Evolutionary conservation across 306 rosid species (phyloP).

Genomic region (Argentina anserina): DNA sequence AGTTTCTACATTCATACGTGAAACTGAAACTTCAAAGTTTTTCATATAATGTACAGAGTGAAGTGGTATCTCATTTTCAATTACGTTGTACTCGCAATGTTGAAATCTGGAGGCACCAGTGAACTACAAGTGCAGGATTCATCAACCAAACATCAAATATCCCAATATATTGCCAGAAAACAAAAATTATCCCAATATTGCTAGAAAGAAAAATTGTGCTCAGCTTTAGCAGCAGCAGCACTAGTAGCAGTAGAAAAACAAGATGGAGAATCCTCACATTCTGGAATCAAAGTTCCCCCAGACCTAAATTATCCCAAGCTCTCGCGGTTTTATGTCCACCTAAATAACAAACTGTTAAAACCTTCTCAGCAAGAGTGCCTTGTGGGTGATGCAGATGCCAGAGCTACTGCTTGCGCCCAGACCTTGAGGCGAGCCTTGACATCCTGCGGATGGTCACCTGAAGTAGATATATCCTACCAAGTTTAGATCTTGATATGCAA

Average conservation of each 20-base stretch:
- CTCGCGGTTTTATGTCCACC: background rate
- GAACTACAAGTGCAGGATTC: background rate
- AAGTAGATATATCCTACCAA: background rate
- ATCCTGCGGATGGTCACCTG: slow-evolving; percentile 80
- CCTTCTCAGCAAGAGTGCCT: slow-evolving; percentile 23
- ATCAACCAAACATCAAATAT: background rate
- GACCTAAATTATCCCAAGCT: background rate
- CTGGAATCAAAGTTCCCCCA: background rate
- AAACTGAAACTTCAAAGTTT: background rate
- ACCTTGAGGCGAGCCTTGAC: slow-evolving; percentile 89
- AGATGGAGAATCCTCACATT: background rate
- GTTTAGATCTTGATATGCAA: background rate
- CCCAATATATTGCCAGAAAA: background rate
- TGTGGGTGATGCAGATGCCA: slow-evolving; percentile 60
- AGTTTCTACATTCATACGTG: background rate
- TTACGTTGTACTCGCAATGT: background rate
- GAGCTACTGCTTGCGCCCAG: slow-evolving; percentile 94
- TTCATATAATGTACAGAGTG: background rate
- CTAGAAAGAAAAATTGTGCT: background rate
- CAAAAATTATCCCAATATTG: background rate
- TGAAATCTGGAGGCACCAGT: background rate
- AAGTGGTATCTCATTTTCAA: background rate
- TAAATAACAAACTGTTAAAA: background rate
- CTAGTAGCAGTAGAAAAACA: background rate
- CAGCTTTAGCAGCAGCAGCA: background rate